Evolutionary conservation across 169 alveolate genomes (phyloP).

Genomic region (Eimeria zaria): DNA sequence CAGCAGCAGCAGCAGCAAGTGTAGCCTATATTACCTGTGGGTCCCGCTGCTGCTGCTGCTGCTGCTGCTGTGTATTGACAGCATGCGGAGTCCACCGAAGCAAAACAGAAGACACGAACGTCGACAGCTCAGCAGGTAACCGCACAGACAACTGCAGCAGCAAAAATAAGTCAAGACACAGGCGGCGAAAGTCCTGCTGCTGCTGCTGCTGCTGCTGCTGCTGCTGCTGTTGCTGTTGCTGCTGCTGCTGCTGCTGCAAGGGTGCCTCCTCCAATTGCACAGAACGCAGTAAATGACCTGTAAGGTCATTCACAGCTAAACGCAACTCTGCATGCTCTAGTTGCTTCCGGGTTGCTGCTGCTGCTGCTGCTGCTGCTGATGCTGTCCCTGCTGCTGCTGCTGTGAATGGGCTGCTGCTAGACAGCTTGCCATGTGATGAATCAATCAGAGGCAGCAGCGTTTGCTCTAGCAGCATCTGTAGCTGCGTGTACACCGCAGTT

Average conservation of each 20-base stretch:
- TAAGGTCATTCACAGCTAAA: not conserved
- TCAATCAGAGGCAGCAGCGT: slow-evolving; percentile 48
- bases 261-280: slow-evolving; percentile 28
- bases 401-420: slow-evolving; percentile 27
- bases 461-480: slow-evolving; percentile 49
- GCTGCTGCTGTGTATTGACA: too few species aligned
- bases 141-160: not conserved
- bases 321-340: slow-evolving; percentile 30
- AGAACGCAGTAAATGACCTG: slow-evolving; percentile 16
- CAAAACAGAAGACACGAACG: not conserved
- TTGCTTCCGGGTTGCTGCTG: not conserved
- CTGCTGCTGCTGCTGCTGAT: not conserved
- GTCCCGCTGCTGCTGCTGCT: not conserved
- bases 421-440: not conserved
- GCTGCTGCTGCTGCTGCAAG: slow-evolving; percentile 4
- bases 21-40: not conserved
- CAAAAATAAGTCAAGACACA: not conserved
- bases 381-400: not conserved
- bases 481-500: slow-evolving; percentile 35
- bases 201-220: slow-evolving; percentile 40
- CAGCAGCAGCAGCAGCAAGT: not conserved
- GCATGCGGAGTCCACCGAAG: not conserved
- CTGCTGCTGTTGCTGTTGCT: slow-evolving; percentile 32
- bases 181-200: not conserved
- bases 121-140: not conserved